Evolutionary conservation across 1,139 yeast genomes (phyloP).

Genomic region (Geotrichum candidum): DNA sequence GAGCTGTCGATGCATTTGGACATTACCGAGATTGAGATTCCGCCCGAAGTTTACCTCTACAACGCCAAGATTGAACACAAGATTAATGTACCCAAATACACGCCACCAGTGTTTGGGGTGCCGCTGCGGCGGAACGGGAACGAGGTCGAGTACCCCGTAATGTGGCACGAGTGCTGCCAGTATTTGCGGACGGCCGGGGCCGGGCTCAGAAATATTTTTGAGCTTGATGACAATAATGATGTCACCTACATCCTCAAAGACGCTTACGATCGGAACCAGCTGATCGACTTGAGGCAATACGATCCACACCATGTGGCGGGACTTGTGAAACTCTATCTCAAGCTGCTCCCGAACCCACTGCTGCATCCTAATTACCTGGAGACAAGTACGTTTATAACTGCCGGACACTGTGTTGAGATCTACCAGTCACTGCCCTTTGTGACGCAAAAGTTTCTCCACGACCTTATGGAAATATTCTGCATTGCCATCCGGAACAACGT

Average conservation of each 20-base stretch:
- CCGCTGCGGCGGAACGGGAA: conserved; percentile 24
- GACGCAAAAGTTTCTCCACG: conserved; percentile 23
- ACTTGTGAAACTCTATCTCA: conserved; percentile 34
- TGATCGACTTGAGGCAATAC: conserved; percentile 35
- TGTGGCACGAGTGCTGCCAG: conserved; percentile 31
- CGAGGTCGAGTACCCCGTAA: conserved; percentile 23
- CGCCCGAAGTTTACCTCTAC: conserved; percentile 62
- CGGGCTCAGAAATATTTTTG: conserved; percentile 29
- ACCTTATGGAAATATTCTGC: conserved; percentile 21
- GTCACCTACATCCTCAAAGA: conserved; percentile 32
- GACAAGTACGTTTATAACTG: conserved; percentile 8
- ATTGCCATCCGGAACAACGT: conserved; percentile 20
- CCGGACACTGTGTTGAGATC: conserved; percentile 26
- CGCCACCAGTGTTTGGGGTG: conserved; percentile 34
- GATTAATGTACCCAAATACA: conserved; percentile 36
- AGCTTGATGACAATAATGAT: conserved; percentile 22
- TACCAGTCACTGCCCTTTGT: conserved; percentile 22
- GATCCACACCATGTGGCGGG: conserved; percentile 37
- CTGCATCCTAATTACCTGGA: conserved; percentile 20
- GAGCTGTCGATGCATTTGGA: conserved; percentile 63
- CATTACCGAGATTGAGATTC: conserved; percentile 68
- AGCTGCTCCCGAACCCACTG: conserved; percentile 35
- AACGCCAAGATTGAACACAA: conserved; percentile 36
- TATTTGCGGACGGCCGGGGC: conserved; percentile 25
- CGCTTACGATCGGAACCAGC: conserved; percentile 38